Evolutionary conservation across 2,329 filamentous ascomycete genomes (phyloP).

Genomic region (Didymosphaeria variabile): DNA sequence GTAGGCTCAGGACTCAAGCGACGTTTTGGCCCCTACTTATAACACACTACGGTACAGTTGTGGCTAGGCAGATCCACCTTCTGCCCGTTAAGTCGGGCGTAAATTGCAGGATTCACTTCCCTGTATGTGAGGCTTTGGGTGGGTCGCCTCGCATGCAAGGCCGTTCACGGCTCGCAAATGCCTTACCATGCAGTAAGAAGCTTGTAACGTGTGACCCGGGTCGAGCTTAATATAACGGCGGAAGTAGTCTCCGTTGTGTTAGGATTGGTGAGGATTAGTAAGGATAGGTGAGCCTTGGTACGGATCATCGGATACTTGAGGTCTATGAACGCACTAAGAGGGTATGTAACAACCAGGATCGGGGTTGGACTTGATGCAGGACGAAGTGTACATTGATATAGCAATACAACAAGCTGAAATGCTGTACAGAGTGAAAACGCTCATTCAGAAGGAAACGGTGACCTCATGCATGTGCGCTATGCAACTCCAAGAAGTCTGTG

Average conservation of each 20-base stretch:
- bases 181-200: background rate
- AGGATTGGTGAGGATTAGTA: background rate
- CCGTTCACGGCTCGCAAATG: background rate
- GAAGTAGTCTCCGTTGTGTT: background rate
- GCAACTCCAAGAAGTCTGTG: background rate
- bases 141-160: background rate
- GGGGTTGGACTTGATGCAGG: slow-evolving; percentile 4
- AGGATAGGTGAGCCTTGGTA: slow-evolving; percentile 3
- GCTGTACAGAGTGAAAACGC: background rate
- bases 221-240: background rate
- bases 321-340: background rate
- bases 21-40: background rate
- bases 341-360: background rate
- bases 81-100: background rate
- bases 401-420: background rate
- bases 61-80: background rate
- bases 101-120: background rate
- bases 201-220: background rate
- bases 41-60: background rate
- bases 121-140: background rate
- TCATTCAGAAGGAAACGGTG: background rate
- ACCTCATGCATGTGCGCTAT: slow-evolving; percentile 5
- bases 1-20: background rate
- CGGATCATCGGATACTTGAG: background rate
- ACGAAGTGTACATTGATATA: background rate